phyloP scores from a whole-genome alignment of 768 basidiomycete species.

The Steccherinum ochraceum region DNA sequence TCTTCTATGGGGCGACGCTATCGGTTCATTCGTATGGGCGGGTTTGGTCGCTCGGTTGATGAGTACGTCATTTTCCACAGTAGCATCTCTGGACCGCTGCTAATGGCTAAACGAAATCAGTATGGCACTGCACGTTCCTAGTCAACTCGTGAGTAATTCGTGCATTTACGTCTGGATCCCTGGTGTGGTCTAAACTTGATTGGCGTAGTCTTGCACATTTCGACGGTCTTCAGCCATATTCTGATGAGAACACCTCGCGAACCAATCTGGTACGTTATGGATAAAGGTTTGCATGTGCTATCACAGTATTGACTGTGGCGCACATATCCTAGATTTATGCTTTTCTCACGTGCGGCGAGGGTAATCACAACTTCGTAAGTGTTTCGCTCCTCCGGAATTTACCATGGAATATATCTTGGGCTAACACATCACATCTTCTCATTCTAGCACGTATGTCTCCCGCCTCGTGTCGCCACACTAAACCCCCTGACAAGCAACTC shows the following conservation, averaged over 20 bases:
- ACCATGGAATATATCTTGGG: background rate
- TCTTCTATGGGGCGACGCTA: conserved; percentile 50
- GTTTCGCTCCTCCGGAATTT: conserved; percentile 1
- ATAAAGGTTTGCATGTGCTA: no score
- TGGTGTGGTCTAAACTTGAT: no score
- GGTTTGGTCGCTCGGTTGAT: conserved; percentile 57
- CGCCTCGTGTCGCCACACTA: background rate
- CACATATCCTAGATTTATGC: conserved; percentile 56
- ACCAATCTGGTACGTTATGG: conserved; percentile 63
- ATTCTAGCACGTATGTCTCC: conserved; percentile 38
- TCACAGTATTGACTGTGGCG: no score
- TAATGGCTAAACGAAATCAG: conserved; percentile 28
- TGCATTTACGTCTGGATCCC: no score
- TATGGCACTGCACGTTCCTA: conserved; percentile 69
- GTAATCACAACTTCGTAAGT: conserved; percentile 71
- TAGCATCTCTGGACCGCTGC: background rate
- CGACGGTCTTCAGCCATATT: conserved; percentile 76
- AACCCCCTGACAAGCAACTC: background rate
- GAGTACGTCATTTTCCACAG: conserved; percentile 33
- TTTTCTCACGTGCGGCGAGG: conserved; percentile 67
- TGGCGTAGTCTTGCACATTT: conserved; percentile 76
- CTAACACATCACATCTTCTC: background rate
- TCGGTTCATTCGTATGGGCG: conserved; percentile 67
- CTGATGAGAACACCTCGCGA: conserved; percentile 73
- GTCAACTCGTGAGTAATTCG: conserved; percentile 62